Conservation (phyloP, 495 filamentous ascomycete genomes). For the Tirmania nivea region DNA sequence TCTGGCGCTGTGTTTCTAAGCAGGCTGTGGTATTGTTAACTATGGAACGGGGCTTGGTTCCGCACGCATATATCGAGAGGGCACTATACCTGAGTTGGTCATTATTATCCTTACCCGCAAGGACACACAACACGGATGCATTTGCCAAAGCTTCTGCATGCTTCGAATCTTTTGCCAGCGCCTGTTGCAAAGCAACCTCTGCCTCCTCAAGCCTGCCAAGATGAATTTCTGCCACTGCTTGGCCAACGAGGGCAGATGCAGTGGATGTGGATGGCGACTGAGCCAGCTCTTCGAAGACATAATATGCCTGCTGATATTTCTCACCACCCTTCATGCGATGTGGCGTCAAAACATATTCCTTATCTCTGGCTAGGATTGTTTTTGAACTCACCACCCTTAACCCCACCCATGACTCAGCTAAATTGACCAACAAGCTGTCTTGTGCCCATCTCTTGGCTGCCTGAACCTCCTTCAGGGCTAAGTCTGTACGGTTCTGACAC, state of each 20-base stretch:
- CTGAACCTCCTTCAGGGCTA: constrained; percentile 71
- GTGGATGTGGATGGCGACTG: constrained; percentile 55
- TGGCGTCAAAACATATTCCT: neutral
- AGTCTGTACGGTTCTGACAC: constrained; percentile 68
- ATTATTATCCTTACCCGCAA: constrained; percentile 44
- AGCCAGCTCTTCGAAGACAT: constrained; percentile 94
- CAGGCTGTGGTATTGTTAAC: neutral
- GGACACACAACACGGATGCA: constrained; percentile 49
- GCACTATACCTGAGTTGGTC: constrained; percentile 37
- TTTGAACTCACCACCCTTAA: constrained; percentile 48
- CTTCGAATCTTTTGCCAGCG: constrained; percentile 47
- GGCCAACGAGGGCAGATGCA: constrained; percentile 47
- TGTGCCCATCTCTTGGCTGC: constrained; percentile 90
- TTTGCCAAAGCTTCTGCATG: constrained; percentile 61
- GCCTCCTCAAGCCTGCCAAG: constrained; percentile 77
- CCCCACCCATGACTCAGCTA: constrained; percentile 90
- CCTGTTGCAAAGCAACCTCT: constrained; percentile 61
- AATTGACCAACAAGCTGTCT: constrained; percentile 78
- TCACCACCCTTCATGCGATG: constrained; percentile 52
- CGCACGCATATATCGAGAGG: neutral
- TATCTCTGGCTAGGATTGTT: neutral
- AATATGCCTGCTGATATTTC: constrained; percentile 90
- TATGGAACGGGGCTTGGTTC: neutral
- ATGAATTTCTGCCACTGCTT: constrained; percentile 82
- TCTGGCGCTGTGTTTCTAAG: constrained; percentile 27